Evolutionary conservation across 2,329 filamentous ascomycete genomes (phyloP).

Genomic region (Trichophyton rubrum): DNA sequence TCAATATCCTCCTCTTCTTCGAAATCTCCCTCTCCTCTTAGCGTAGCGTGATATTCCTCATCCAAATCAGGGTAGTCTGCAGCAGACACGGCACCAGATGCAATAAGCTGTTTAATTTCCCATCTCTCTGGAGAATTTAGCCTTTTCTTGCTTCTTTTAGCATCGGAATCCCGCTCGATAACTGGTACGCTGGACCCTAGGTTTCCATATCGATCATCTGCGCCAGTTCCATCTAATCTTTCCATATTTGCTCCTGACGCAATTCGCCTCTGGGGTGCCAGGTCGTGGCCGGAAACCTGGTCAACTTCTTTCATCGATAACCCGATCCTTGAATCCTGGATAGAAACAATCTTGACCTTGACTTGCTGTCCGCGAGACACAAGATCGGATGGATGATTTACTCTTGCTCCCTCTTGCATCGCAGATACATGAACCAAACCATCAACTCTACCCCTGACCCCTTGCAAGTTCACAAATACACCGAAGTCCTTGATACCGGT

Average conservation of each 20-base stretch:
- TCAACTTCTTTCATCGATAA: constrained; percentile 97
- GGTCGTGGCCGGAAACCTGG: constrained; percentile 71
- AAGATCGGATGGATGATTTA: constrained; percentile 85
- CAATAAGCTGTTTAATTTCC: constrained; percentile 95
- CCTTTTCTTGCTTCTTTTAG: constrained; percentile 62
- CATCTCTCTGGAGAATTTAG: constrained; percentile 94
- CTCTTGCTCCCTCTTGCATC: constrained; percentile 68
- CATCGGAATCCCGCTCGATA: constrained; percentile 48
- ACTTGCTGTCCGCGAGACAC: constrained; percentile 69
- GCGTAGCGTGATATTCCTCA: constrained; percentile 79
- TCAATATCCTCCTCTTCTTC: constrained; percentile 94
- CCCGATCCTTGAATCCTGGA: constrained; percentile 69
- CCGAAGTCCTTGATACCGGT: constrained; percentile 94
- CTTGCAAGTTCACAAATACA: constrained; percentile 82
- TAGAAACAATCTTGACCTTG: constrained; percentile 83
- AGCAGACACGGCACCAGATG: constrained; percentile 83
- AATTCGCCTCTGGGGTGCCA: constrained; percentile 64
- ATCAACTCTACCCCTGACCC: constrained; percentile 77
- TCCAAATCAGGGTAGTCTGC: constrained; percentile 91
- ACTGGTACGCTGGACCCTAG: constrained; percentile 45
- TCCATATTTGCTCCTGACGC: constrained; percentile 86
- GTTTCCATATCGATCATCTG: constrained; percentile 45
- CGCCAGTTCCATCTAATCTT: constrained; percentile 51
- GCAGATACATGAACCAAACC: constrained; percentile 89
- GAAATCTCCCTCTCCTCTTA: constrained; percentile 74